Evolutionary conservation across 2,329 filamentous ascomycete genomes (phyloP), one percentile per base, ranked within the genome.

Genomic region (Epichloe typhina): DNA sequence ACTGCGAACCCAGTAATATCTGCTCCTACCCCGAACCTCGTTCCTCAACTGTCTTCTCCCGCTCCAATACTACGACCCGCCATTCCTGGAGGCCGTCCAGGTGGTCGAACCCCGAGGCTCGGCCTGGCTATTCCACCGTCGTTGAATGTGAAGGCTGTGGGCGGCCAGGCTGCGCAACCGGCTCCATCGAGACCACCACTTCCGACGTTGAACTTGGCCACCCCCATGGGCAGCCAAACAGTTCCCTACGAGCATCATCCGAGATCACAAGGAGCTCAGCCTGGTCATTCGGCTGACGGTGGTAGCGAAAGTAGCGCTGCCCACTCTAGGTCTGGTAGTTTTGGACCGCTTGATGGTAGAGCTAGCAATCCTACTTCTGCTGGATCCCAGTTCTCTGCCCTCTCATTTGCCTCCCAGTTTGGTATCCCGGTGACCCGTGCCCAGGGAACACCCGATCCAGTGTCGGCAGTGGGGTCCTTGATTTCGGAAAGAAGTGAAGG

Each of bases 71-170:
- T 95, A 51, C 84, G 88, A 54, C 86, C 88, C 50, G 88, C 88
- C 54, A 83, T 94, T 51, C 86, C 85, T 39, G 86, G 87, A 56
- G 74, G 73, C 57, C 77, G 82, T 59, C 75, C 75, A 55, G 75
- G 74, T 58, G 82, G 80, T 53, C 77, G 85, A 56, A 75, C 84
- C 49, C 88, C 88, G 31, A 82, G 86, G 60, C 77, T 97, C 52
- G 91, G 89, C 43, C 79, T 97, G 51, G 87, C 90, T 44, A 97
- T 97, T 52, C 91, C 91, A 38, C 83, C 86, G 1, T 95, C 88
- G 37, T 87, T 88, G 46, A 91, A 82, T 69, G 84, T 76, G 55
- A 88, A 90, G 66, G 82, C 90, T 2, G 80, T 93, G 48, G 79
- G 77, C 57, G 75, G 73, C 58, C 74, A 61, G 69, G 46, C 58